Base-by-base conservation (phyloP, 306 rosid species). In the Prunus mira region DNA sequence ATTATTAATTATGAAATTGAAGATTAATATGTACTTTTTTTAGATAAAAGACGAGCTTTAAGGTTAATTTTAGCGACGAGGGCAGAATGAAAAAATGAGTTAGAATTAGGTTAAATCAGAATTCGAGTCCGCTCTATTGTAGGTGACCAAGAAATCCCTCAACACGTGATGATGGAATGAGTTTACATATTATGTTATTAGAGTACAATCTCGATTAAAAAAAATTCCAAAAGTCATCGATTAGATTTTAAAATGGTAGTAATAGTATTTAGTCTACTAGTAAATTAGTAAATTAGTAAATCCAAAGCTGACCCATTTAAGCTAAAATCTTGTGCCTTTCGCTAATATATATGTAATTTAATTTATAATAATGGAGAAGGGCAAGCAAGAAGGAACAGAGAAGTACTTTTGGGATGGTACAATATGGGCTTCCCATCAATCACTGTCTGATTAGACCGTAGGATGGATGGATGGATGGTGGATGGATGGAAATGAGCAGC, bases 401-500 rank as follows among this genome's bases (percentile, higher is more conserved):
- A 76, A 67, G 87, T 79, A 74, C 87, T 45, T 81, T 43, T 51
- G 71, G 55, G 66, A 70, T 68, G 55, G 71, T 71, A 67, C 61
- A 43, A 51, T 0, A 58, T 56, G 65, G 65, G 32, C 46, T 73
- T 79, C 86, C 77, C 82, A 64, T 83, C 82, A 64, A 75, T 72
- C 81, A 66, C 76, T 75, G 71, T 79, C 68, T 65, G 84, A 82
- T 68, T 82, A 72, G 85, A 86, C 76, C 22, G 77, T 57, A 61
- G n/a, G 74, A 76, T 79, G 82, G 70, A 66, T n/a, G 58, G 80
- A 72, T 71, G 81, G 14, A 34, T 63, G 6, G 14, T 63, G 6
- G 14, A 28, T 28, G 30, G 30, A 34, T 63, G 6, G 46, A 30
- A 11, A 32, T 38, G 4, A 60, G 12, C 30, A 57, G 62, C 27